Conservation (phyloP, 139 green algal genomes). For the Tetradesmus lagerheimii region DNA sequence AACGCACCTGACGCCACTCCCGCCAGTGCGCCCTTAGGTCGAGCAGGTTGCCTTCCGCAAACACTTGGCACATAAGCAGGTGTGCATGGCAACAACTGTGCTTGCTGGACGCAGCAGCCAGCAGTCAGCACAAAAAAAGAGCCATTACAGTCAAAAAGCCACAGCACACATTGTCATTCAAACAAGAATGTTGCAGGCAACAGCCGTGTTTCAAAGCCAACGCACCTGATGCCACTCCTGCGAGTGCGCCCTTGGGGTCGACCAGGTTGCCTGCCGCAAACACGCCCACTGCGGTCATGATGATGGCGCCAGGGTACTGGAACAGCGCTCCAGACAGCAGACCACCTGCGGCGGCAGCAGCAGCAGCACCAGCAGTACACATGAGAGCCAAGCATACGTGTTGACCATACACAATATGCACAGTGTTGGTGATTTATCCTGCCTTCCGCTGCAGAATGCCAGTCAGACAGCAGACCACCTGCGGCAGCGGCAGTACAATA, state of each 20-base stretch:
- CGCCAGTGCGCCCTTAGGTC: conserved; percentile 62
- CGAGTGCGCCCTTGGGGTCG: conserved; percentile 64
- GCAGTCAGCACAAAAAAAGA: too few species aligned
- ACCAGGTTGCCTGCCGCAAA: conserved; percentile 71
- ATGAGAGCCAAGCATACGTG: too few species aligned
- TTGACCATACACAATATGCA: too few species aligned
- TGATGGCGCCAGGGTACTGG: conserved; percentile 89
- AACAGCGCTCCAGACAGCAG: conserved; percentile 88
- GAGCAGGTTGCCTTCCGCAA: conserved; percentile 67
- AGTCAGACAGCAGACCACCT: too few species aligned
- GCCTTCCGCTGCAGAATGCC: too few species aligned
- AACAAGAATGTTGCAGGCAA: too few species aligned
- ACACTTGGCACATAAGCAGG: conserved; percentile 22
- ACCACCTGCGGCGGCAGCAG: conserved; percentile 59
- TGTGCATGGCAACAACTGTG: too few species aligned
- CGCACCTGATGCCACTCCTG: conserved; percentile 62
- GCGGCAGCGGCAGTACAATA: too few species aligned
- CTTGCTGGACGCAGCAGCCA: too few species aligned
- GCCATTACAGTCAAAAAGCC: too few species aligned
- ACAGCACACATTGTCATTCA: too few species aligned
- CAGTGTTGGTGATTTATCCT: background rate
- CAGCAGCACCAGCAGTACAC: background rate
- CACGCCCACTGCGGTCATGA: conserved; percentile 85
- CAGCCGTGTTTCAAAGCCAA: background rate
- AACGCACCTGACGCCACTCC: conserved; percentile 62